phyloP scores from a whole-genome alignment of 2,329 filamentous ascomycete species.

The Colletotrichum simmondsii region DNA sequence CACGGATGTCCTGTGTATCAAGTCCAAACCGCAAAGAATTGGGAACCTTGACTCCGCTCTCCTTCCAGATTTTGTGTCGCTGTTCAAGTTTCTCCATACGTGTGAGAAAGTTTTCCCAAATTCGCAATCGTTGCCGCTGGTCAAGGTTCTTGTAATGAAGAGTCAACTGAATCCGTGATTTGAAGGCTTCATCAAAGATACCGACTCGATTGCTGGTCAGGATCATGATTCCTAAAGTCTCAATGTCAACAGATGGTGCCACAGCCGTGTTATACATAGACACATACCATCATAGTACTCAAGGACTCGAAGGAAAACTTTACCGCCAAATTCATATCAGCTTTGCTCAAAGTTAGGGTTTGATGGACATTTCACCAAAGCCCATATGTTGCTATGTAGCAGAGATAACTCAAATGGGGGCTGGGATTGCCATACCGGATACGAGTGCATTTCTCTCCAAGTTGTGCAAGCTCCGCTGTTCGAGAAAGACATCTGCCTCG shows the following conservation, averaged over 20 bases:
- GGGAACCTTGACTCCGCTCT: background rate
- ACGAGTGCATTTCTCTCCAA: conserved; percentile 64
- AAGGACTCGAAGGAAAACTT: conserved; percentile 46
- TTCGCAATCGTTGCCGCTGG: background rate
- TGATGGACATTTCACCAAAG: no score
- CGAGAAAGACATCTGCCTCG: conserved; percentile 44
- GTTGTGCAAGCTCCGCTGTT: conserved; percentile 54
- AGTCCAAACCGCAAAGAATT: background rate
- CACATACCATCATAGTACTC: background rate
- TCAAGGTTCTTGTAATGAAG: background rate
- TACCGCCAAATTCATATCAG: background rate
- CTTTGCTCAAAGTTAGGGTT: background rate
- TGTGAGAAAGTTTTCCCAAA: background rate
- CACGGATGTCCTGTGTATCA: background rate
- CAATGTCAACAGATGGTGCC: background rate
- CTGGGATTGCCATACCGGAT: conserved; percentile 35
- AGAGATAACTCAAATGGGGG: background rate
- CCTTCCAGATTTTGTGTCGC: background rate
- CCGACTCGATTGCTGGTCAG: conserved; percentile 54
- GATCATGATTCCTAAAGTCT: conserved; percentile 43
- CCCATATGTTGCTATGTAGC: no score
- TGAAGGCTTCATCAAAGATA: conserved; percentile 50
- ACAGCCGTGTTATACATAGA: background rate
- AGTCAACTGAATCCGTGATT: conserved; percentile 44
- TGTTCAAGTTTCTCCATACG: background rate